Evolutionary conservation across 108 stramenopile species (phyloP).

Genomic region (Nitzschia palea): DNA sequence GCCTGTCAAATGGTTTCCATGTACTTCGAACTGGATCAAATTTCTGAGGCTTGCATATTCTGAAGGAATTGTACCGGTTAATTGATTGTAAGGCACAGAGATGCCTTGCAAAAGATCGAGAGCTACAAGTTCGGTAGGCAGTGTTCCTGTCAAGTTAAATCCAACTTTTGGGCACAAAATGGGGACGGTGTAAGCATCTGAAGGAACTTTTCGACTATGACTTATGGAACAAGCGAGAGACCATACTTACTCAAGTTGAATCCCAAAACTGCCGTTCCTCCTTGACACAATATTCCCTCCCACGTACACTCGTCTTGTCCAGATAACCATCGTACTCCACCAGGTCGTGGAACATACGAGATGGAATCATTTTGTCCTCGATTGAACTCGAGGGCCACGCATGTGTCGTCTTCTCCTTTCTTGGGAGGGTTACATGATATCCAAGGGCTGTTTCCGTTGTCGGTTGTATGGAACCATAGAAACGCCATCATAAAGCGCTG

Average conservation of each 20-base stretch:
- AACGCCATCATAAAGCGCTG: conserved; percentile 69
- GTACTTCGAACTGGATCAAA: conserved; percentile 44
- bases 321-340: conserved; percentile 40
- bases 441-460: conserved; percentile 32
- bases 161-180: conserved; percentile 1
- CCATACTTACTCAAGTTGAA: conserved; percentile 29
- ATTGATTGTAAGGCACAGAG: conserved; percentile 19
- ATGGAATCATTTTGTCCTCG: conserved; percentile 9
- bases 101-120: conserved; percentile 29
- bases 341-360: conserved; percentile 8
- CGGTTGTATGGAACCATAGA: conserved; percentile 46
- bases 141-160: conserved; percentile 31
- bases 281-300: conserved; percentile 34
- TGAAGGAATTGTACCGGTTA: conserved; percentile 39
- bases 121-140: conserved; percentile 36
- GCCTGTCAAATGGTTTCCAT: conserved; percentile 47
- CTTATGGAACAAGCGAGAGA: conserved; percentile 11
- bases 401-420: conserved; percentile 25
- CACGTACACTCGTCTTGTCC: conserved; percentile 29
- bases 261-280: conserved; percentile 4
- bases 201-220: no score
- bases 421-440: conserved; percentile 39
- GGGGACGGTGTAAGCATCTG: background rate
- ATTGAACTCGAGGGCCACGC: conserved; percentile 21
- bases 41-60: conserved; percentile 29